These are phyloP conservation scores for Gaeumannomyces sp. DNA, from an alignment of 2,329 filamentous ascomycete species.

Conservation along the genomic window DNA sequence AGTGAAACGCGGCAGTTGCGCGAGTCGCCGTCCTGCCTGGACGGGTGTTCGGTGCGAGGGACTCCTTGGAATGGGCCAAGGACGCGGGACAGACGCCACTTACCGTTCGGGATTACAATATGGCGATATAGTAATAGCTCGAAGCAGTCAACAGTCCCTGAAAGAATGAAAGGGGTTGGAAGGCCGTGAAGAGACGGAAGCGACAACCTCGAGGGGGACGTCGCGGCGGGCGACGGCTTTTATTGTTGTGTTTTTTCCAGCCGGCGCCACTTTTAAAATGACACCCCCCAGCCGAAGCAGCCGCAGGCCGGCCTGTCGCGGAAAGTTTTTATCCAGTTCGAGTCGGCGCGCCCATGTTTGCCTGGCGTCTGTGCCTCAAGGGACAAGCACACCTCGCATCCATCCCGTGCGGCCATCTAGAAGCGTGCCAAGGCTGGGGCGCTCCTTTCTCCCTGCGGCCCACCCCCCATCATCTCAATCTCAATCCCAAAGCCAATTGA, in stretches of 20 bases:
- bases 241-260: neutral
- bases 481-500: too few species aligned
- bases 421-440: neutral
- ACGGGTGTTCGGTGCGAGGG: too few species aligned
- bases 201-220: neutral
- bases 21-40: neutral
- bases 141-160: slow-evolving; percentile 1
- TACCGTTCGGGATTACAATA: neutral
- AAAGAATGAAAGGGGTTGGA: neutral
- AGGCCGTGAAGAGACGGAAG: neutral
- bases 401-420: neutral
- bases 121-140: neutral
- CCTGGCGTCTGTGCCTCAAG: neutral
- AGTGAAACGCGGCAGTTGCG: neutral
- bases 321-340: neutral
- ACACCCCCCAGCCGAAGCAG: neutral
- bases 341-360: neutral
- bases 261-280: slow-evolving; percentile 1
- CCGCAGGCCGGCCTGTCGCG: too few species aligned
- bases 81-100: neutral
- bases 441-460: neutral
- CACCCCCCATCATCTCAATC: neutral
- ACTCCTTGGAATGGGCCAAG: neutral
- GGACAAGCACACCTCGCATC: neutral
- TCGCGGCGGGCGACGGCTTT: neutral